Percentiles rank a stretch among this genome's conserved stretches.
phyloP scores from a whole-genome alignment of 106 monocot species.

The Platanthera zijinensis region DNA sequence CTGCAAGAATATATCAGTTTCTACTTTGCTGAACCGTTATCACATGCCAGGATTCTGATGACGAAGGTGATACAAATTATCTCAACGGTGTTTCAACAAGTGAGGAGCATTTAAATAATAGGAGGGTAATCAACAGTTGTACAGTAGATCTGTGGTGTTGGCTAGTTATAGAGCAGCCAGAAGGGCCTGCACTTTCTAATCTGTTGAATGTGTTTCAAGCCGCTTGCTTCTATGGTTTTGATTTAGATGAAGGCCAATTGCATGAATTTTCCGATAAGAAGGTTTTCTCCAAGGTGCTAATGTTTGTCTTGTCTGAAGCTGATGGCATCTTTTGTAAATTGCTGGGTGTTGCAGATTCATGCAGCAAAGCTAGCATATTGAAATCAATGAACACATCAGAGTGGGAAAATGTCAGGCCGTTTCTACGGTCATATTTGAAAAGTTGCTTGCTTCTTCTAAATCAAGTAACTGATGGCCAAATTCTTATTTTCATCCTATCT shows the following conservation, averaged over 20 bases:
- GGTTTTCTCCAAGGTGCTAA: slow-evolving; percentile 59
- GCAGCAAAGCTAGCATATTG: slow-evolving; percentile 27
- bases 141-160: slow-evolving; percentile 87
- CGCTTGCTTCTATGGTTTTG: slow-evolving; percentile 61
- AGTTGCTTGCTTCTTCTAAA: slow-evolving; percentile 63
- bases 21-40: not conserved
- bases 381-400: slow-evolving; percentile 39
- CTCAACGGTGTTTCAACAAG: slow-evolving; percentile 10
- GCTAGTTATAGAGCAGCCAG: slow-evolving; percentile 57
- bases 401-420: slow-evolving; percentile 45
- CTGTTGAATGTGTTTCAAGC: slow-evolving; percentile 61
- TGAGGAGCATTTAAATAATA: slow-evolving; percentile 8
- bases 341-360: slow-evolving; percentile 41
- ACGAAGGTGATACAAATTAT: slow-evolving; percentile 32
- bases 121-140: slow-evolving; percentile 36
- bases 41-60: slow-evolving; percentile 57
- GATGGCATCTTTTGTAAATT: slow-evolving; percentile 58
- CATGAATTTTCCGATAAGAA: slow-evolving; percentile 32
- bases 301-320: slow-evolving; percentile 69
- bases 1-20: not conserved
- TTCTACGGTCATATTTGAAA: slow-evolving; percentile 72
- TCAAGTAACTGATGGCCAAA: slow-evolving; percentile 61
- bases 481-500: slow-evolving; percentile 50
- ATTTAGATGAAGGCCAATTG: slow-evolving; percentile 20
- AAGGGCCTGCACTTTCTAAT: slow-evolving; percentile 39